Conservation (phyloP, 495 filamentous ascomycete genomes). For the Penicillium atrosanguineum region DNA sequence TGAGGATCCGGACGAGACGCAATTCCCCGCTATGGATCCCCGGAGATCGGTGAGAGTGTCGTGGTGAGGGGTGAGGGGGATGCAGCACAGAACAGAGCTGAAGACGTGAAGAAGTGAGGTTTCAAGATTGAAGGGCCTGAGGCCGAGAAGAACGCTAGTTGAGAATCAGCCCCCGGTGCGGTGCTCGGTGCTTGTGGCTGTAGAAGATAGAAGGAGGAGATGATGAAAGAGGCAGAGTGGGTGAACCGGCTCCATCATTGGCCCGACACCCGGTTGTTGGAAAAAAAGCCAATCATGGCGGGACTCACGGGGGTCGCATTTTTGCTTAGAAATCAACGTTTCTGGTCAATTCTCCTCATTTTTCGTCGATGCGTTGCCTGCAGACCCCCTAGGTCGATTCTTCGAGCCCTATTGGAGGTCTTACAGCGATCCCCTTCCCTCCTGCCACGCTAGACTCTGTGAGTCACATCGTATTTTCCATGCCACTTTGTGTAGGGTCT, state of each 20-base stretch:
- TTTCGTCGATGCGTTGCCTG: background rate
- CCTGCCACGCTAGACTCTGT: background rate
- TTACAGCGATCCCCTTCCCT: background rate
- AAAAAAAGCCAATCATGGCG: conserved; percentile 21
- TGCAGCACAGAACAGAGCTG: background rate
- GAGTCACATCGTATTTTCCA: background rate
- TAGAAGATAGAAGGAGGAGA: conserved; percentile 4
- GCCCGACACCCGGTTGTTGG: conserved; percentile 9
- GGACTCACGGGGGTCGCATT: background rate
- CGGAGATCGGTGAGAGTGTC: background rate
- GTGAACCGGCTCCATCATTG: conserved; percentile 13
- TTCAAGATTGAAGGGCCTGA: conserved; percentile 14
- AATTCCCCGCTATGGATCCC: background rate
- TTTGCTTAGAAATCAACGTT: conserved; percentile 22
- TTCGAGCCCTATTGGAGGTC: background rate
- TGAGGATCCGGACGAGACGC: background rate
- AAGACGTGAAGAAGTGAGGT: background rate
- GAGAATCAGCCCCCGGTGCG: background rate
- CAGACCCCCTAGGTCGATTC: background rate
- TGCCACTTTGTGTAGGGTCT: background rate
- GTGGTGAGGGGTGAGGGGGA: conserved; percentile 2
- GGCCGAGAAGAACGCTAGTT: conserved; percentile 1
- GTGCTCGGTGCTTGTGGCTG: background rate
- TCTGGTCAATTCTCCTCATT: background rate
- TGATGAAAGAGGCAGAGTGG: conserved; percentile 16